Conservation (phyloP, 148 eudicot species). For the Heliamphora exappendiculata region DNA sequence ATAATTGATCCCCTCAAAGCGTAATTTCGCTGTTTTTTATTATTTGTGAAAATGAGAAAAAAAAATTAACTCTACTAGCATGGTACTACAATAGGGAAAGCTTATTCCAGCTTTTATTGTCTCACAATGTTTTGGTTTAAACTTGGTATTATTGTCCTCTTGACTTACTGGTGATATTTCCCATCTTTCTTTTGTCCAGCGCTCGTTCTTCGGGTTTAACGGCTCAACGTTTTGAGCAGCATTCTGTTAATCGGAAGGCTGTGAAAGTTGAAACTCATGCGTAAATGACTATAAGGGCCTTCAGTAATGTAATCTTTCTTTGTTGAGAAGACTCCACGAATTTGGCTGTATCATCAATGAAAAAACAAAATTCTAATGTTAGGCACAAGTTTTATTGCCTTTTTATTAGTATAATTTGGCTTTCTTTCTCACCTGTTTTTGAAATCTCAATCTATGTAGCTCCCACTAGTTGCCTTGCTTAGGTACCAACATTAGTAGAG, state of each 20-base stretch:
- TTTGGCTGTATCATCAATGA: not conserved
- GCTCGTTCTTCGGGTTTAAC: conserved; percentile 71
- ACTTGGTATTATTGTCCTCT: not conserved
- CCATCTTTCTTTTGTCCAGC: conserved; percentile 29
- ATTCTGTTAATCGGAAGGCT: not conserved
- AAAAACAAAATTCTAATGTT: not conserved
- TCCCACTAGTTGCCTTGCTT: not conserved
- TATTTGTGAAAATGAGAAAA: not conserved
- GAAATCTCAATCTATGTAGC: not conserved
- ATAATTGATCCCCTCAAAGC: not conserved
- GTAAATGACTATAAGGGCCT: not conserved
- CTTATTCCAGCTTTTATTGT: not conserved
- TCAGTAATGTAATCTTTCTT: not conserved
- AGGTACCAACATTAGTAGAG: not conserved
- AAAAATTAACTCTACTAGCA: not conserved
- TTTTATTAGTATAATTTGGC: not conserved
- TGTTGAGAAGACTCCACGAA: not conserved
- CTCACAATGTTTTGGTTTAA: not conserved
- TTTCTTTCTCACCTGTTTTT: not conserved
- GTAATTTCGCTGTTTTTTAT: not conserved
- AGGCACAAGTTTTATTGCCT: not conserved
- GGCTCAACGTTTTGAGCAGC: conserved; percentile 66
- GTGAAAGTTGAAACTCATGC: not conserved
- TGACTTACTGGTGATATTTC: conserved; percentile 1
- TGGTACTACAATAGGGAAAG: not conserved